phyloP scores from a whole-genome alignment of 2,329 filamentous ascomycete genomes.

The Lasiodiplodia gonubiensis region DNA sequence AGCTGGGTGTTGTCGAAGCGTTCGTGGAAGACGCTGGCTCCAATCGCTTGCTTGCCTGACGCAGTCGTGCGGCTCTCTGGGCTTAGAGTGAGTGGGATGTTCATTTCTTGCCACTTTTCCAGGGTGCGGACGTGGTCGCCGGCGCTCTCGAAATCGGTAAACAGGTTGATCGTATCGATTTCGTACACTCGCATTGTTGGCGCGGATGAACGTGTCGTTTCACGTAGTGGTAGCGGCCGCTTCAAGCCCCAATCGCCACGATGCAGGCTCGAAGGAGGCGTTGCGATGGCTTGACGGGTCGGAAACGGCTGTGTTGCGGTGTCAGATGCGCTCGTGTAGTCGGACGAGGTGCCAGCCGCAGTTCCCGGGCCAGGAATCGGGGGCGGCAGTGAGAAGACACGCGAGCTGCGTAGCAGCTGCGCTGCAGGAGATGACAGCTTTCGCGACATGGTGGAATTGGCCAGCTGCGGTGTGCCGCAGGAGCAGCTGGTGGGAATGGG shows the following conservation, averaged over 20 bases:
- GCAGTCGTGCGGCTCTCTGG: constrained; percentile 33
- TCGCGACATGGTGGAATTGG: constrained; percentile 36
- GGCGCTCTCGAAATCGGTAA: constrained; percentile 87
- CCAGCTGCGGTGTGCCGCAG: constrained; percentile 26
- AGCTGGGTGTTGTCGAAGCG: constrained; percentile 52
- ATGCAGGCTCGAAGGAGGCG: constrained; percentile 71
- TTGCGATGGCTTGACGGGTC: constrained; percentile 82
- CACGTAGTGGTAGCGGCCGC: constrained; percentile 76
- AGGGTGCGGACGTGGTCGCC: constrained; percentile 81
- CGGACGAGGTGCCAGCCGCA: constrained; percentile 51
- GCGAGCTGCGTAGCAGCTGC: constrained; percentile 80
- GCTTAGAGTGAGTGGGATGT: constrained; percentile 68
- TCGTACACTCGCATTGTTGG: constrained; percentile 77
- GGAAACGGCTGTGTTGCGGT: constrained; percentile 78
- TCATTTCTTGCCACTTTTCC: constrained; percentile 84
- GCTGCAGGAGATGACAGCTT: constrained; percentile 62
- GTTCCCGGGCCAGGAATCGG: constrained; percentile 65
- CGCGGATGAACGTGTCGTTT: constrained; percentile 71
- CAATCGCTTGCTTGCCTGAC: constrained; percentile 26
- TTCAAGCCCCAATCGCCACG: constrained; percentile 95
- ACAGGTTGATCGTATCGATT: constrained; percentile 83
- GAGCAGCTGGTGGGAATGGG: constrained; percentile 17
- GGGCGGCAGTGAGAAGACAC: constrained; percentile 85
- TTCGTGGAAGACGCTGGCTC: constrained; percentile 49
- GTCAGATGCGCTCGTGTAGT: constrained; percentile 61